Percentiles rank a stretch among this genome's conserved stretches.
Conservation (phyloP, 257 asterid genomes). For the Przewalskia tangutica region DNA sequence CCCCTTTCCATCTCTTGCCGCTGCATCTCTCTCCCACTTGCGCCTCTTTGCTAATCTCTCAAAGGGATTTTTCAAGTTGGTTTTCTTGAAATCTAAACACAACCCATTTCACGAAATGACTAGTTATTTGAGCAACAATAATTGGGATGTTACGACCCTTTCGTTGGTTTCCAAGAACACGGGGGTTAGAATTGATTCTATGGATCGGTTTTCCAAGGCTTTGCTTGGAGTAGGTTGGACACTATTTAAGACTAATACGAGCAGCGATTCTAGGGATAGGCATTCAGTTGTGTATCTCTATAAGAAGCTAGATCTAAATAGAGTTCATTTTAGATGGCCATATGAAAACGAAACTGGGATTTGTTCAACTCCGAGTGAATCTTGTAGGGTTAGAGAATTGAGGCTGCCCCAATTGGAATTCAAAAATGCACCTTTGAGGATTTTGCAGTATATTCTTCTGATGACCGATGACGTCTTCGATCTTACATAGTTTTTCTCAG, state of each 20-base stretch:
- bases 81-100: constrained; percentile 26
- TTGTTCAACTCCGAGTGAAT: constrained; percentile 3
- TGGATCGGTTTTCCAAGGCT: constrained; percentile 7
- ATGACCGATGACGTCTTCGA: constrained; percentile 57
- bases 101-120: constrained; percentile 25
- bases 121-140: constrained; percentile 28
- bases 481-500: constrained; percentile 34
- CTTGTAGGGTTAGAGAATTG: constrained; percentile 50
- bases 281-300: constrained; percentile 28
- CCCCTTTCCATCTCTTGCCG: constrained; percentile 55
- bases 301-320: constrained; percentile 29
- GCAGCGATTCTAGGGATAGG: not conserved
- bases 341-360: constrained; percentile 12
- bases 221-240: constrained; percentile 60
- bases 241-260: constrained; percentile 32
- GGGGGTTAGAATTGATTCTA: constrained; percentile 29
- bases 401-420: constrained; percentile 47
- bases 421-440: constrained; percentile 45
- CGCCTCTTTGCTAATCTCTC: constrained; percentile 45
- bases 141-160: constrained; percentile 41
- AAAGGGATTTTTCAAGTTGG: constrained; percentile 50
- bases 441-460: constrained; percentile 55
- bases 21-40: constrained; percentile 43
- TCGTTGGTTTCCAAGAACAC: constrained; percentile 20
- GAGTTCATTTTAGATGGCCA: constrained; percentile 12